These are phyloP conservation scores for Psilocybe cubensis DNA, from an alignment of 768 basidiomycete species.

Conservation along the genomic window DNA sequence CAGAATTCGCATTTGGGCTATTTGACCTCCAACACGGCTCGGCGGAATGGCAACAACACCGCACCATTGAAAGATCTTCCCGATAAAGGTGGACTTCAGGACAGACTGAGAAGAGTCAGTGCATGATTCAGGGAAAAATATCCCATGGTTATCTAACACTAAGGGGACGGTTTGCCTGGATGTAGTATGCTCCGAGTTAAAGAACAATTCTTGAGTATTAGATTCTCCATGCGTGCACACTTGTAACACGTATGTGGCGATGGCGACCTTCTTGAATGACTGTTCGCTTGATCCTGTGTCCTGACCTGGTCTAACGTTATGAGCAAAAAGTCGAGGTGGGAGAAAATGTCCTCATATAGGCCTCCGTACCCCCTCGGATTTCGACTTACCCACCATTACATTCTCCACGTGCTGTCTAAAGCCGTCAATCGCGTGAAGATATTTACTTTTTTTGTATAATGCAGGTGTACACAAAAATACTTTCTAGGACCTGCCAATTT, in stretches of 20 bases:
- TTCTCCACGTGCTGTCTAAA: conserved; percentile 30
- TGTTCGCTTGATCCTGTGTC: conserved; percentile 15
- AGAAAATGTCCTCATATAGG: conserved; percentile 26
- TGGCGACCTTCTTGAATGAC: conserved; percentile 16
- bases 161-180: conserved; percentile 5
- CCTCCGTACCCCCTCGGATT: conserved; percentile 7
- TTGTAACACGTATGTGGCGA: conserved; percentile 17
- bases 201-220: conserved; percentile 13
- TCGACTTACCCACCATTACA: conserved; percentile 9
- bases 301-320: conserved; percentile 7
- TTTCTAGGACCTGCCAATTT: not conserved
- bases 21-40: conserved; percentile 34
- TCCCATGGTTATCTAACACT: conserved; percentile 33
- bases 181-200: conserved; percentile 10
- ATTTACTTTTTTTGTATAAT: conserved; percentile 32
- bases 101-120: conserved; percentile 18
- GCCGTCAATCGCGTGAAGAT: conserved; percentile 46
- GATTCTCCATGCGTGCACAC: conserved; percentile 22
- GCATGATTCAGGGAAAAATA: conserved; percentile 27
- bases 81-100: conserved; percentile 34
- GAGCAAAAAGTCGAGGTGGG: conserved; percentile 22
- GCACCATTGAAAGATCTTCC: conserved; percentile 36
- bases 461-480: conserved; percentile 9
- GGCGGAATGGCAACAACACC: conserved; percentile 33
- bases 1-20: conserved; percentile 32